Evolutionary conservation across 1,284 basidiomycete species (phyloP), one percentile per base, ranked within the genome.

Genomic region (Cryptococcus floricola): DNA sequence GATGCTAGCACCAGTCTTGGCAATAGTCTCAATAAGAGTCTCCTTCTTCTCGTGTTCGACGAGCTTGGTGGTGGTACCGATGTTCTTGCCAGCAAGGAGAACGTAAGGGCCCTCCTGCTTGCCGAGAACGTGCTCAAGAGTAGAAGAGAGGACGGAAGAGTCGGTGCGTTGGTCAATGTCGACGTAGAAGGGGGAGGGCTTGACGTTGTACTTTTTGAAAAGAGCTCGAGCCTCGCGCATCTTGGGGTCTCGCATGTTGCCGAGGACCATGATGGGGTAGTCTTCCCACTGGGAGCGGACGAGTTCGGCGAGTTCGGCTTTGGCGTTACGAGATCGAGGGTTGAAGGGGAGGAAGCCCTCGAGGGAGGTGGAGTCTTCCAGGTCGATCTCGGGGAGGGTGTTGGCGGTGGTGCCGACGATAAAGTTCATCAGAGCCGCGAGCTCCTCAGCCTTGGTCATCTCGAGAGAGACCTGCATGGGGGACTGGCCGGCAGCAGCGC

Each of bases 131-230:
- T 59, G 56, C 37, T 52, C 54, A 19, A 65, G 54, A 18, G 57
- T 59, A 8, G 58, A 34, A n/a, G 48, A 54, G 34, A 65, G 50
- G 18, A 39, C 25, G 16, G 45, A 44, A n/a, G 56, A 48, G 50
- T 65, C 63, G 19, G 45, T 53, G 48, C 63, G 48, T 46, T 62
- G 63, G 43, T 65, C 63, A 39, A 65, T 53, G 47, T 65, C 63
- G 25, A 65, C 55, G 57, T 60, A 65, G 38, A 57, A 57, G n/a
- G 63, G 63, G 28, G 50, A 56, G 16, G 63, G 63, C 43, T 62
- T 62, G 52, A 65, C 54, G 53, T 49, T 60, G 43, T 65, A 65
- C 37, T 50, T 55, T 27, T 49, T 55, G 23, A 62, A 39, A 18
- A 61, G 53, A 5, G 48, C 48, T 48, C 61, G 53, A 25, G 57